Conservation (phyloP, 2,329 filamentous ascomycete genomes). For the Fusarium ramigenum region DNA sequence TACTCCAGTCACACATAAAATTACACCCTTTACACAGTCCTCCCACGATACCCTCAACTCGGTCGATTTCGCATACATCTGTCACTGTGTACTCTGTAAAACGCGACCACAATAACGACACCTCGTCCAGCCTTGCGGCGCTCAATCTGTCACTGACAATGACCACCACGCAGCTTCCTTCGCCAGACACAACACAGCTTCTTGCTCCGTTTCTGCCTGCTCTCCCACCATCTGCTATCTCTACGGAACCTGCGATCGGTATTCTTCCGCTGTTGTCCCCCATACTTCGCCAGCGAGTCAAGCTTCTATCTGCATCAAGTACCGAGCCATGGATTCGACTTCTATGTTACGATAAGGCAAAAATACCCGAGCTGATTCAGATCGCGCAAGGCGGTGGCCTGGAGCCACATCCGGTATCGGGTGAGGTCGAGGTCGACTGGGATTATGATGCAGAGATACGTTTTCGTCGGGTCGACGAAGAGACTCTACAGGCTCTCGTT, state of each 20-base stretch:
- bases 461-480: conserved; percentile 76
- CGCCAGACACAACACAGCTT: conserved; percentile 58
- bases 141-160: conserved; percentile 33
- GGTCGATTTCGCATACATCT: neutral
- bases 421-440: conserved; percentile 80
- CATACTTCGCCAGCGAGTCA: conserved; percentile 72
- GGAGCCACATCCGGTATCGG: conserved; percentile 83
- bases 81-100: conserved; percentile 4
- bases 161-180: conserved; percentile 46
- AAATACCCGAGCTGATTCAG: conserved; percentile 66
- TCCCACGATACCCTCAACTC: neutral
- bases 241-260: conserved; percentile 64
- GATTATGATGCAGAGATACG: conserved; percentile 69
- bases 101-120: conserved; percentile 4
- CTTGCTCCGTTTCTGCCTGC: conserved; percentile 67
- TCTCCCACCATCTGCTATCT: conserved; percentile 67
- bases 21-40: neutral
- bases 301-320: conserved; percentile 68
- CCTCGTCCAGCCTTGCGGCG: neutral
- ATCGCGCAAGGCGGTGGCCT: conserved; percentile 70
- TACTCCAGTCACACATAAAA: conserved; percentile 31
- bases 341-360: conserved; percentile 72
- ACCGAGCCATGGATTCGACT: conserved; percentile 78
- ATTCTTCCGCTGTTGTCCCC: conserved; percentile 70
- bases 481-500: conserved; percentile 77